phyloP scores from a whole-genome alignment of 495 filamentous ascomycete species.

The Penicillium bialowiezense region DNA sequence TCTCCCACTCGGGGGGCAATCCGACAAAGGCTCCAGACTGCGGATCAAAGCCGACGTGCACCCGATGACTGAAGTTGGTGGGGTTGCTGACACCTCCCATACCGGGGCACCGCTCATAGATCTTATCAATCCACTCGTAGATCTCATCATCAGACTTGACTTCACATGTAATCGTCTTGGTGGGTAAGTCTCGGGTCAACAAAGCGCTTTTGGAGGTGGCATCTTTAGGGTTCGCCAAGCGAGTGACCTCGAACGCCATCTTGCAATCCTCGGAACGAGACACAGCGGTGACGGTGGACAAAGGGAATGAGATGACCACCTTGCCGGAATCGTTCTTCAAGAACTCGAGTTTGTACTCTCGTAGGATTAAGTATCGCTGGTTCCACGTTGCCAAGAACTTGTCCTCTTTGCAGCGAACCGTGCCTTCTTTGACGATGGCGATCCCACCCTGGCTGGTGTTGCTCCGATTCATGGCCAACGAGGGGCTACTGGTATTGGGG shows the following conservation, averaged over 20 bases:
- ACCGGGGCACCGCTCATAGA: constrained; percentile 91
- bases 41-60: constrained; percentile 97
- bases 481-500: constrained; percentile 61
- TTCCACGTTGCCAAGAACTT: constrained; percentile 86
- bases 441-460: constrained; percentile 62
- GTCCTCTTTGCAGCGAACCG: constrained; percentile 83
- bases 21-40: constrained; percentile 90
- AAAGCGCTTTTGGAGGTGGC: constrained; percentile 56
- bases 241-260: constrained; percentile 87
- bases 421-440: constrained; percentile 83
- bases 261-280: constrained; percentile 81
- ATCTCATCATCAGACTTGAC: constrained; percentile 93
- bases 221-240: constrained; percentile 61
- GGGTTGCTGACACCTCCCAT: constrained; percentile 98
- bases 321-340: constrained; percentile 86
- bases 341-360: constrained; percentile 86
- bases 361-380: constrained; percentile 80
- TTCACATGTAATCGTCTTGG: constrained; percentile 78
- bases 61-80: constrained; percentile 92
- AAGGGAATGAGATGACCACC: constrained; percentile 70
- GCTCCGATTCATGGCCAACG: constrained; percentile 59
- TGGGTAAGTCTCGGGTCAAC: constrained; percentile 68
- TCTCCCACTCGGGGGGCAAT: constrained; percentile 93
- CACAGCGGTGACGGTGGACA: constrained; percentile 82
- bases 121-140: constrained; percentile 97